Evolutionary conservation across 2,329 filamentous ascomycete genomes (phyloP), one percentile per base, ranked within the genome.

Genomic region (Mariannaea elegans): DNA sequence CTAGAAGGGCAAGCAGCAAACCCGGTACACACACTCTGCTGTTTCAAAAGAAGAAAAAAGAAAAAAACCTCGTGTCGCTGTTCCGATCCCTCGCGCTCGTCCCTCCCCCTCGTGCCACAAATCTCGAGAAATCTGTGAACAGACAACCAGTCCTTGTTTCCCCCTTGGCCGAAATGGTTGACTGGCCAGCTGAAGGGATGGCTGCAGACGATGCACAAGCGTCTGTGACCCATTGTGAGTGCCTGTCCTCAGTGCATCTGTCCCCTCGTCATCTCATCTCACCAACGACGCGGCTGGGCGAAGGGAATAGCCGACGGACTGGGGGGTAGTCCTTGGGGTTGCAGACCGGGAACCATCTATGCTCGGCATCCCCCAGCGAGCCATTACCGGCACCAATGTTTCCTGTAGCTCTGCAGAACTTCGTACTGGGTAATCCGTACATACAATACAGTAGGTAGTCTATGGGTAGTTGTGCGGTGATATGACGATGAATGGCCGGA

Each of bases 261-360:
- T 53, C 54, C 53, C 60, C 56, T 42, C 58, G 9, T 54, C 48
- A 59, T 59, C 49, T 48, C 38, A 50, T 54, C 49, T 49, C 50
- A 49, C 18, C 41, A 48, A 36, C 56, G 34, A 42, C 48, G 38
- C 62, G 47, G 51, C 54, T 61, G 60, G 55, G 46, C 52, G 46
- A 62, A 63, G 51, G 54, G 56, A 59, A 66, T 59, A 62, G n/a
- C 56, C 50, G 42, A 53, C 45, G 18, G 48, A 56, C 47, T 39
- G 42, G 50, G 38, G 56, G 36, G 55, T 47, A 32, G 42, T 44
- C 32, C 49, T 42, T 36, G 36, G 46, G 45, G 45, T 44, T 54
- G 50, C 38, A 48, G 44, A 45, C 49, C 31, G 36, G 56, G 56
- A 59, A 54, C 56, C 49, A 45, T 34, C 44, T 41, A 29, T 48